Conservation (phyloP, 192 early-diverging fungal genomes). For the Kickxella alabastrina region DNA sequence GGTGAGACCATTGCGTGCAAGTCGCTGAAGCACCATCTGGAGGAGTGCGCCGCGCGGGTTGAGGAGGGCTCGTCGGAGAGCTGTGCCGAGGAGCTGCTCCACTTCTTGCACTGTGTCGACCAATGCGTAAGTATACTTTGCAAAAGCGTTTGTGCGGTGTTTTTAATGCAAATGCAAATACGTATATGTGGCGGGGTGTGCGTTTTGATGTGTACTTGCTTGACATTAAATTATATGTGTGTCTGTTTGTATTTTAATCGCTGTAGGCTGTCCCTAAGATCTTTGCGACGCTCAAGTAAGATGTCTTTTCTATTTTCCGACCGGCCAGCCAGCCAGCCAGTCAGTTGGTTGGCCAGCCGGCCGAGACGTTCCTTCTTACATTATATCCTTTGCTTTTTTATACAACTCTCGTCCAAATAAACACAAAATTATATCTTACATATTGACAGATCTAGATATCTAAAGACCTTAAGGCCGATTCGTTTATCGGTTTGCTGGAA, state of each 20-base stretch:
- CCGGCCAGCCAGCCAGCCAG: no score
- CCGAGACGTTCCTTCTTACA: not conserved
- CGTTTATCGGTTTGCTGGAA: no score
- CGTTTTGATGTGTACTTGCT: not conserved
- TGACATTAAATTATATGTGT: not conserved
- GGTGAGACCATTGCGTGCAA: constrained; percentile 59
- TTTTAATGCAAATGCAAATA: no score
- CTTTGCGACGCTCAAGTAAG: constrained; percentile 58
- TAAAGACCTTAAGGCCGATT: no score
- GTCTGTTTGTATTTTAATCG: not conserved
- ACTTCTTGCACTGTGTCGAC: constrained; percentile 79
- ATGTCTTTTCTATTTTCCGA: not conserved
- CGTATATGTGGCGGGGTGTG: no score
- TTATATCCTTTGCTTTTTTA: constrained; percentile 2
- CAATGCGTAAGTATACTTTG: constrained; percentile 65
- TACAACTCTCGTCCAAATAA: no score
- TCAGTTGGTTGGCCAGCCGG: no score
- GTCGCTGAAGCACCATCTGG: constrained; percentile 70
- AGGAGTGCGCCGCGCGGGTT: constrained; percentile 73
- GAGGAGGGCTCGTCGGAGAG: constrained; percentile 68
- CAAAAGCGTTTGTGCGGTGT: no score
- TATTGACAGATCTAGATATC: no score
- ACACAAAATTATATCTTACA: no score
- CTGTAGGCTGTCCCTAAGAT: constrained; percentile 60
- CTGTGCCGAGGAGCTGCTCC: constrained; percentile 77